Conservation (phyloP, 225 moss, liverwort and hornwort genomes). For the Bryum argenteum region DNA sequence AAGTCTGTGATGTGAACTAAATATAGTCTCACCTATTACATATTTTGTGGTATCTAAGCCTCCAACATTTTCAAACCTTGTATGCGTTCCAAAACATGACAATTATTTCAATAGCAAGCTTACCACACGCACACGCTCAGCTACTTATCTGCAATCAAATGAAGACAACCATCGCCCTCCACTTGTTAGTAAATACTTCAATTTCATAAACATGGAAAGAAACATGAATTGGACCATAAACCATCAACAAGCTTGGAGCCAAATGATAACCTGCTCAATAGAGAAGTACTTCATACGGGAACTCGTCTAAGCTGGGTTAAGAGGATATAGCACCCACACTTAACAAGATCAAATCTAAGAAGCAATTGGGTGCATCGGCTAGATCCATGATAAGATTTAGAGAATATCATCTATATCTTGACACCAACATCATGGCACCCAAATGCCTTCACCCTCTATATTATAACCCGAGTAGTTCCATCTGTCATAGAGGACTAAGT, state of each 20-base stretch:
- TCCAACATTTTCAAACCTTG: constrained; percentile 4
- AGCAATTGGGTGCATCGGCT: constrained; percentile 17
- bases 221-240: not conserved
- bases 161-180: not conserved
- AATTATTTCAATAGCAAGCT: constrained; percentile 7
- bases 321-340: constrained; percentile 2
- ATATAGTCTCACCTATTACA: not conserved
- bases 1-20: not conserved
- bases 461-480: not conserved
- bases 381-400: constrained; percentile 10
- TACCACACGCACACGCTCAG: not conserved
- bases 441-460: not conserved
- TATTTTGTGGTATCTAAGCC: not conserved
- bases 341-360: constrained; percentile 5
- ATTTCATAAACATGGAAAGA: not conserved
- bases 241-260: not conserved
- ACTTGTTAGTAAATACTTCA: not conserved
- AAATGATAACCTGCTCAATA: constrained; percentile 15
- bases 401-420: constrained; percentile 19
- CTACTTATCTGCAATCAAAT: constrained; percentile 24
- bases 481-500: constrained; percentile 24
- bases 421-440: not conserved
- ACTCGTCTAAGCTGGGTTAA: constrained; percentile 9
- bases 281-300: not conserved
- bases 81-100: constrained; percentile 12